These are phyloP conservation scores for Onygenales sp. DNA, from an alignment of 2,329 filamentous ascomycete species.

Conservation along the genomic window DNA sequence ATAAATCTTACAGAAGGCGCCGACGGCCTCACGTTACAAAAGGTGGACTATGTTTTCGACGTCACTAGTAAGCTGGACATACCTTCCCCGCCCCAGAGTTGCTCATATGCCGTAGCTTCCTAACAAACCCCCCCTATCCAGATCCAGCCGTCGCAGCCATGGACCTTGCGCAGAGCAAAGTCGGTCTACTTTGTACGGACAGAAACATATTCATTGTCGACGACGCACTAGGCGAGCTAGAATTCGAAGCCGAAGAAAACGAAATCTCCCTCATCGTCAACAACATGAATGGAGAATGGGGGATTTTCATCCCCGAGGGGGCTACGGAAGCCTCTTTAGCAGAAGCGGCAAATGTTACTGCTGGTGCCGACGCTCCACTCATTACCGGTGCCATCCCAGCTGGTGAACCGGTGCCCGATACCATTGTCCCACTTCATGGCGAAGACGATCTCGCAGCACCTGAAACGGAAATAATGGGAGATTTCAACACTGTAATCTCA, in stretches of 20 bases:
- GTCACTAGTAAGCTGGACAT: conserved; percentile 20
- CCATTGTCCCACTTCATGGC: no score
- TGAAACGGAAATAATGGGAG: background rate
- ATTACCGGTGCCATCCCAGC: no score
- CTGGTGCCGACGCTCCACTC: background rate
- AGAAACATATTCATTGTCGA: conserved; percentile 29
- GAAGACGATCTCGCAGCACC: no score
- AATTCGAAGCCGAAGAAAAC: conserved; percentile 36
- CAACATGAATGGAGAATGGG: conserved; percentile 15
- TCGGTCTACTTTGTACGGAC: conserved; percentile 28
- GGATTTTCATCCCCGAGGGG: conserved; percentile 22
- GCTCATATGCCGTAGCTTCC: background rate
- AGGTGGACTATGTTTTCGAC: conserved; percentile 34
- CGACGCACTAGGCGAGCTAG: conserved; percentile 27
- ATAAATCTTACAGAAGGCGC: conserved; percentile 25
- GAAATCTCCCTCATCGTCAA: conserved; percentile 19
- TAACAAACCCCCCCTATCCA: background rate
- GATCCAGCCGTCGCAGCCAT: conserved; percentile 10
- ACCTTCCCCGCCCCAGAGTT: conserved; percentile 12
- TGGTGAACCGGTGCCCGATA: no score
- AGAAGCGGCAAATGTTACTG: background rate
- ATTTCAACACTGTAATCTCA: background rate
- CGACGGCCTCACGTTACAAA: conserved; percentile 25
- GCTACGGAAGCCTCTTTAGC: conserved; percentile 3
- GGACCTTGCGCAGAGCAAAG: conserved; percentile 28